These are phyloP conservation scores for Phytophthora pini DNA, from an alignment of 352 stramenopile species.

Conservation along the genomic window DNA sequence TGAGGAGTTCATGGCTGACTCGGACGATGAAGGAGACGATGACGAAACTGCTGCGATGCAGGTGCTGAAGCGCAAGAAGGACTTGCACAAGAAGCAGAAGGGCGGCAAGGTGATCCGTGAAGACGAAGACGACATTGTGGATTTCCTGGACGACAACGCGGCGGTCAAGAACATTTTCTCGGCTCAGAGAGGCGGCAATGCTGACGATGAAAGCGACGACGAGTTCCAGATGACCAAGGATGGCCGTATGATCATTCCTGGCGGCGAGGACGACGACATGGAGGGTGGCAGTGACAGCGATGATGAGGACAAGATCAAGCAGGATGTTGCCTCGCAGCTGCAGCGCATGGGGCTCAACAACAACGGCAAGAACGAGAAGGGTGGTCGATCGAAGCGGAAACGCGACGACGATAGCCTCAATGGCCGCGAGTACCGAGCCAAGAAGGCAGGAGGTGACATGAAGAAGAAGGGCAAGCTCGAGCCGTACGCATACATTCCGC, in stretches of 20 bases:
- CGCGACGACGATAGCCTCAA: constrained; percentile 63
- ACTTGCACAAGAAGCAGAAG: constrained; percentile 77
- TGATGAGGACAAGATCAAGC: constrained; percentile 84
- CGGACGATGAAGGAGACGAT: constrained; percentile 82
- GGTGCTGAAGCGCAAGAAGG: constrained; percentile 82
- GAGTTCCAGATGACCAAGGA: constrained; percentile 93
- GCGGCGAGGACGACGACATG: constrained; percentile 60
- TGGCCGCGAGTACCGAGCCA: constrained; percentile 94
- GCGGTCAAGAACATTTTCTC: constrained; percentile 90
- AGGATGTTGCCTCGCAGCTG: constrained; percentile 81
- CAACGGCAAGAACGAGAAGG: constrained; percentile 40
- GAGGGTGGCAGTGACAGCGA: constrained; percentile 58
- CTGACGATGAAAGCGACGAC: constrained; percentile 71
- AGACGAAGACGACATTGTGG: constrained; percentile 90
- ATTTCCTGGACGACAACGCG: constrained; percentile 93
- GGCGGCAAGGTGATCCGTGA: constrained; percentile 84
- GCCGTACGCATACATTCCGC: constrained; percentile 97
- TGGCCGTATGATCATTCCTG: constrained; percentile 87
- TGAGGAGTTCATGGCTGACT: constrained; percentile 86
- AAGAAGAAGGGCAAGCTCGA: constrained; percentile 98
- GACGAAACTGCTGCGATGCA: constrained; percentile 84
- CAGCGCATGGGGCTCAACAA: constrained; percentile 85
- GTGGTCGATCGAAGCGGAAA: constrained; percentile 54
- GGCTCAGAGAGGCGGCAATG: constrained; percentile 24
- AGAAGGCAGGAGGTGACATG: constrained; percentile 96